Base-by-base conservation (phyloP, 768 basidiomycete genomes). In the Phlebiopsis gigantea region DNA sequence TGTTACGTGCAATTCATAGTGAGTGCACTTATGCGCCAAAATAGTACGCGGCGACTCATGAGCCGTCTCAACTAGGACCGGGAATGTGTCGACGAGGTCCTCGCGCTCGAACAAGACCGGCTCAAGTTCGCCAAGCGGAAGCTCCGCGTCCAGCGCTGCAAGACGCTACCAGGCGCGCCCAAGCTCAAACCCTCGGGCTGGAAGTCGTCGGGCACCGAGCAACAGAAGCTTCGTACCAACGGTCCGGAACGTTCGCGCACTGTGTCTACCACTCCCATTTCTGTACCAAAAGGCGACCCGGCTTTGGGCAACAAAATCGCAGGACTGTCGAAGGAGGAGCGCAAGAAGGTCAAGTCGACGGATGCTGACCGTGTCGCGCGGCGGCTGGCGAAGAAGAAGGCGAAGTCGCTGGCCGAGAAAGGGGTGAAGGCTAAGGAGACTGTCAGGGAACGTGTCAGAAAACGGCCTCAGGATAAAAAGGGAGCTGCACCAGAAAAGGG, bases 71-170 rank as follows among this genome's bases (percentile, higher is more conserved):
- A 9, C 31, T 7, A 98, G 95, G 93, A 97, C 62, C 84, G 85
- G 1, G 84, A 86, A 69, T 93, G 91, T 67, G 92, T 97, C 0
- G 96, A 99, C 68, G 93, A 98, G 72, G 70, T 98, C 44, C 76
- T 99, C 31, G 90, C 90, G 0, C 72, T 98, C 17, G 87, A 92
- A 46, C 75, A 81, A 17, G 73, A 69, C 45, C 88, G 87, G 62
- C 82, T 98, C 68, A 93, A 89, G 68, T 93, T 98, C 66, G 92
- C 91, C 17, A 97, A 96, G 69, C 90, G 93, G 61, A 93, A 87
- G 64, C 77, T 98, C 2, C 87, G 96, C 21, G 84, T 98, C 2
- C 90, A 98, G 66, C 83, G 90, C 34, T 98, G 93, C 75, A 96
- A 93, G 69, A 84, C 83, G n/a, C 50, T 83, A 22, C 74, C 81